Evolutionary conservation across 2,329 filamentous ascomycete species (phyloP), one percentile per base, ranked within the genome.

Genomic region (Diaporthe sp.): DNA sequence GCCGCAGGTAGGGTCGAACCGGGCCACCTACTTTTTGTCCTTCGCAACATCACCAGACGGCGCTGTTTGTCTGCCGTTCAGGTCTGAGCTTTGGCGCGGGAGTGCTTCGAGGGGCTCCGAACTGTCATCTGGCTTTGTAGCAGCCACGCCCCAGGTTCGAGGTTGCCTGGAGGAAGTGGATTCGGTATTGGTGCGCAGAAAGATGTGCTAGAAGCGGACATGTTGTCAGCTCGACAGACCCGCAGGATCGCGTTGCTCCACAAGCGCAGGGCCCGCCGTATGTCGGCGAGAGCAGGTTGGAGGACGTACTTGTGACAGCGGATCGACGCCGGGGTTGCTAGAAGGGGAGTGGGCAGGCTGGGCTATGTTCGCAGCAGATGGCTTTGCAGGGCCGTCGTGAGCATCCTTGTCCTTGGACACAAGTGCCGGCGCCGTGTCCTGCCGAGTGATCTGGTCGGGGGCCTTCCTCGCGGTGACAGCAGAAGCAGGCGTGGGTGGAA

Each of bases 131-230:
- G 89, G 86, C 25, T 87, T 85, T 76, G 86, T 85, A 76, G 88
- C 51, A 25, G 39, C 57, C 20, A 61, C 82, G 77, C 85, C 87
- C 71, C 90, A 88, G 39, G 92, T 83, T 76, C 89, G 88, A 71
- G 90, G 87, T 13, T 90, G 86, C 72, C 91, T 89, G 12, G 90
- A n/a, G 31, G 68, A 28, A 28, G 74, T 88, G 72, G 87, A 87
- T 73, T 91, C 88, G 57, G 92, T 93, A 80, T 91, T 93, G 72
- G 92, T 94, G 79, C 93, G 90, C 80, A 92, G 88, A 72, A 94
- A 86, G 61, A 92, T 92, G 80, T 92, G 90, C 90, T 91, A 75
- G 31, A 71, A 31, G 17, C 55, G 28, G 12, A 34, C 31, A 39
- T 42, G 13, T 57, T 39, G 74, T 78, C 60, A 77, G 76, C 70